Evolutionary conservation across 2,329 filamentous ascomycete species (phyloP).

Genomic region (Pestalotiopsis sp.): DNA sequence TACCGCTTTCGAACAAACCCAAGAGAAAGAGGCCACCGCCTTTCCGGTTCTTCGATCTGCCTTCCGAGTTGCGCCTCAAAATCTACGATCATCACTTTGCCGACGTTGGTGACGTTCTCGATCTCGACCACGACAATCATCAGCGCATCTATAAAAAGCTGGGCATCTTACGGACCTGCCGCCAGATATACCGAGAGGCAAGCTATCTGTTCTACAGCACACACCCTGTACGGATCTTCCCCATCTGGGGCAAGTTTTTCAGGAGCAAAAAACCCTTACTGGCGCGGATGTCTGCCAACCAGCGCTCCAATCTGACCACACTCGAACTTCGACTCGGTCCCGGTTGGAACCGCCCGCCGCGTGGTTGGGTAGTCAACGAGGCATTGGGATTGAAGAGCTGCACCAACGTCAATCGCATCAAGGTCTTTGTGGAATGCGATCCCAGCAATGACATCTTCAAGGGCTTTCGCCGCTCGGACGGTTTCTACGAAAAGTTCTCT

Average conservation of each 20-base stretch:
- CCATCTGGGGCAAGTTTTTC: conserved; percentile 65
- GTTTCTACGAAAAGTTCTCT: conserved; percentile 71
- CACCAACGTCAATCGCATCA: conserved; percentile 56
- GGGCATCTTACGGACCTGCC: conserved; percentile 60
- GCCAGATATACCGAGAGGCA: conserved; percentile 62
- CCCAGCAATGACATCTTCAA: conserved; percentile 67
- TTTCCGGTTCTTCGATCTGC: conserved; percentile 68
- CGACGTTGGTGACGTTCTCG: conserved; percentile 54
- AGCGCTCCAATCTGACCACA: conserved; percentile 60
- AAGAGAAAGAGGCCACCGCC: conserved; percentile 38
- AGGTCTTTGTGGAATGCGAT: conserved; percentile 72
- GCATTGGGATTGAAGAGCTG: conserved; percentile 65
- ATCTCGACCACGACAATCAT: conserved; percentile 67
- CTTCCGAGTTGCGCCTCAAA: conserved; percentile 67
- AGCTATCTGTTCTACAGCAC: conserved; percentile 66
- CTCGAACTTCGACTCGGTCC: conserved; percentile 73
- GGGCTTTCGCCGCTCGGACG: conserved; percentile 64
- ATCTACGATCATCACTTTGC: conserved; percentile 67
- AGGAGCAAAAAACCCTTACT: conserved; percentile 73
- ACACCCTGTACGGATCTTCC: conserved; percentile 66
- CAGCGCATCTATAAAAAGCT: conserved; percentile 61
- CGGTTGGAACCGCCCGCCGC: conserved; percentile 70
- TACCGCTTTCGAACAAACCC: conserved; percentile 25
- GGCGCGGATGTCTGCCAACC: conserved; percentile 60
- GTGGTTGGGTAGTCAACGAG: conserved; percentile 67